Evolutionary conservation across 2,329 filamentous ascomycete species (phyloP), one percentile per base, ranked within the genome.

Genomic region (Didymella keratinophila): DNA sequence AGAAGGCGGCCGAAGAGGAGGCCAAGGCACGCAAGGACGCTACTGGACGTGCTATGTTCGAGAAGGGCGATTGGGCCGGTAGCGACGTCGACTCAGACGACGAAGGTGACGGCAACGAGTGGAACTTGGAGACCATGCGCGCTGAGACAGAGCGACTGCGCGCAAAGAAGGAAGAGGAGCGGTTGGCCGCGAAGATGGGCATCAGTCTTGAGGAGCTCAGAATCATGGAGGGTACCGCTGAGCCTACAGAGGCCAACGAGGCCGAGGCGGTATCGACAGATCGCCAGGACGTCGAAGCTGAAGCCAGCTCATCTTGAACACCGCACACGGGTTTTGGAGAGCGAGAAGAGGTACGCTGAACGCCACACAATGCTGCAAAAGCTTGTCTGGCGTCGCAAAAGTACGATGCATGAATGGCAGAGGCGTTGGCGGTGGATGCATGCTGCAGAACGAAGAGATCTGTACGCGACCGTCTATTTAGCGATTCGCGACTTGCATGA

Each of bases 1-100:
- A 99, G 88, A 98, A 97, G 84, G 90, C 89, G 16, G 95, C 95
- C 21, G 95, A 99, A 72, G 91, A 95, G 67, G 89, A 97, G 79
- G 92, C 93, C 46, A 88, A 89, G 74, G 88, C 90, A 79, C 91
- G 93, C 73, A 98, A 96, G 84, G 95, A 99, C 70, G 94, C 93
- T 21, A 99, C 95, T 20, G 95, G 95, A 71, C 88, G 93, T 80
- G 92, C 93, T 8, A 84, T 99, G 79, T 99, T 99, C 77, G 95
- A 99, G 80, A 95, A 93, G 78, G 95, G 95, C 71, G 93, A 96
- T 77, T 99, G 94, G 94, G 83, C 87, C 61, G 83, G 89, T 34
- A 85, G 85, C 30, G 87, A 86, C 83, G 69, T 51, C 5, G 70
- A 71, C 20, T 64, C 86, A 18, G 88, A 87, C 14, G 87, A 87